phyloP scores from a whole-genome alignment of 257 asterid genomes.

The Lithospermum erythrorhizon region DNA sequence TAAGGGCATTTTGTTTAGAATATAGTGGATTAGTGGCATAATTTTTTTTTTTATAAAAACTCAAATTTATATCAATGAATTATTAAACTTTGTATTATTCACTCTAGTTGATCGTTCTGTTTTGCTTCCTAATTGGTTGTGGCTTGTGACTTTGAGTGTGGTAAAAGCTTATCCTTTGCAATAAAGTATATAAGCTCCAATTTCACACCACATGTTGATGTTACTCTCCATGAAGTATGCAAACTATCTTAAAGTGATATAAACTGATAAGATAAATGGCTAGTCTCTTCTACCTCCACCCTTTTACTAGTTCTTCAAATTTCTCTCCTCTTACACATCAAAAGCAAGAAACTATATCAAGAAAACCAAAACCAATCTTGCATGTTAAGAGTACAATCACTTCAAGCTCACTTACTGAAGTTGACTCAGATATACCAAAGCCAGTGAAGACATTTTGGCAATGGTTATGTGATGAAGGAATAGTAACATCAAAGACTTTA shows the following conservation, averaged over 20 bases:
- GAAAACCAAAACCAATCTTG: slow-evolving; percentile 16
- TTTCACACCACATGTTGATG: slow-evolving; percentile 1
- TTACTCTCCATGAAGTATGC: neutral
- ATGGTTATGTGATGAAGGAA: slow-evolving; percentile 79
- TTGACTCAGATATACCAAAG: slow-evolving; percentile 47
- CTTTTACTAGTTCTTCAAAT: slow-evolving; percentile 24
- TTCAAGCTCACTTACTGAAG: slow-evolving; percentile 25
- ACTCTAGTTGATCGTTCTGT: no score
- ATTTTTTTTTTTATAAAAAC: no score
- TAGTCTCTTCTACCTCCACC: slow-evolving; percentile 26
- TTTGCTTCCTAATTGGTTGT: no score
- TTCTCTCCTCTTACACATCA: slow-evolving; percentile 16
- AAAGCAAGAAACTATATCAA: neutral
- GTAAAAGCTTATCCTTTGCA: neutral
- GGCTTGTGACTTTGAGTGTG: no score
- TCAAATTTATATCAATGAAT: no score
- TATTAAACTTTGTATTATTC: no score
- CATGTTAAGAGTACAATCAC: slow-evolving; percentile 25
- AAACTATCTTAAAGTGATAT: neutral
- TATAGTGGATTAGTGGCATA: no score
- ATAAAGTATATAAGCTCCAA: slow-evolving; percentile 5
- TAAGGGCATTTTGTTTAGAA: no score
- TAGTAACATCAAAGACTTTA: slow-evolving; percentile 67
- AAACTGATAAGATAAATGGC: slow-evolving; percentile 26
- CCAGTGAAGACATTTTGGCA: slow-evolving; percentile 67